Evolutionary conservation across 2,329 filamentous ascomycete genomes (phyloP).

Genomic region (Lojkania enalia): DNA sequence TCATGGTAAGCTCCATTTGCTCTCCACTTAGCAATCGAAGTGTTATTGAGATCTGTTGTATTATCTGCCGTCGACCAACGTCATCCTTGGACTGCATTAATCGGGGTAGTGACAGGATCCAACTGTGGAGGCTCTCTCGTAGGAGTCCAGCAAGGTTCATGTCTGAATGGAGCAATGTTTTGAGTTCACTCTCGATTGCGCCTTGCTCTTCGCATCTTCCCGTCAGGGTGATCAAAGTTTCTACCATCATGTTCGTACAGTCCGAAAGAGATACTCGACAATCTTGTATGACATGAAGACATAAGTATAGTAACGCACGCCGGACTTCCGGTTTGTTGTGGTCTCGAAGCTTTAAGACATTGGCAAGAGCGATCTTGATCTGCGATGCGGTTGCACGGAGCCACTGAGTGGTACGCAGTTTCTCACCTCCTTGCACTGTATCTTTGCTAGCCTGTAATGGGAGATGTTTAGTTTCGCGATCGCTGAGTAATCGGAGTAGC

Average conservation of each 20-base stretch:
- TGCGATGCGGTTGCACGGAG: conserved; percentile 77
- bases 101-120: conserved; percentile 78
- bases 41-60: conserved; percentile 76
- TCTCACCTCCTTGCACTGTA: conserved; percentile 22
- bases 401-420: conserved; percentile 63
- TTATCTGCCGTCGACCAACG: conserved; percentile 68
- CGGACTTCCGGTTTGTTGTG: conserved; percentile 72
- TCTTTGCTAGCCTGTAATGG: conserved; percentile 16
- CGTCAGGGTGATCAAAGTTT: conserved; percentile 74
- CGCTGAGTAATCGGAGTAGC: conserved; percentile 52
- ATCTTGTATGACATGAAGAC: conserved; percentile 74
- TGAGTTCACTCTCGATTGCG: conserved; percentile 51
- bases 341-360: conserved; percentile 73
- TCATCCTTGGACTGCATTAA: conserved; percentile 86
- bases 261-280: conserved; percentile 74
- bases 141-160: conserved; percentile 64
- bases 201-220: conserved; percentile 52
- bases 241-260: conserved; percentile 72
- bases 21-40: conserved; percentile 67
- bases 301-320: conserved; percentile 68
- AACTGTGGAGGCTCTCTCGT: conserved; percentile 74
- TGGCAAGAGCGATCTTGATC: conserved; percentile 79
- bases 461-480: conserved; percentile 43
- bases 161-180: conserved; percentile 65
- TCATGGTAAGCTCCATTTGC: conserved; percentile 64